These are phyloP conservation scores for Ambrosia trifida DNA, from an alignment of 129 eudicot genomes.

Conservation along the genomic window DNA sequence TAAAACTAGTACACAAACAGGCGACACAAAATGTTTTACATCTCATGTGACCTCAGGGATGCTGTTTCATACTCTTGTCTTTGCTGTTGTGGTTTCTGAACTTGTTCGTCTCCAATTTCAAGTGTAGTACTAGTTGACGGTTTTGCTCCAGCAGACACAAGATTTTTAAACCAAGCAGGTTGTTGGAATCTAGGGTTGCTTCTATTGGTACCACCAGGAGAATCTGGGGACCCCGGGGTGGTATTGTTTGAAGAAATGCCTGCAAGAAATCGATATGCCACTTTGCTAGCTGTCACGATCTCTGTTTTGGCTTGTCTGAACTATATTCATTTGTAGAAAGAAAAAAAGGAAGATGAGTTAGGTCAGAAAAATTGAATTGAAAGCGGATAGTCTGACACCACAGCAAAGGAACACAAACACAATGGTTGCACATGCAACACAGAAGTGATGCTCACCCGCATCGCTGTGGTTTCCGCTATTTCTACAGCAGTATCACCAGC, in stretches of 20 bases:
- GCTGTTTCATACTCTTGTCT: slow-evolving; percentile 42
- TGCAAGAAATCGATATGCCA: slow-evolving; percentile 80
- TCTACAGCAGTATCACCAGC: slow-evolving; percentile 99
- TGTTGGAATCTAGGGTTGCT: slow-evolving; percentile 67
- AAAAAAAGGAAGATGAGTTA: neutral
- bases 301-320: slow-evolving; percentile 95
- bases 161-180: slow-evolving; percentile 79
- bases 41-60: slow-evolving; percentile 30
- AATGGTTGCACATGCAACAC: neutral
- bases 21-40: slow-evolving; percentile 18
- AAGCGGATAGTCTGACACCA: neutral
- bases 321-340: slow-evolving; percentile 42
- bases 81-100: slow-evolving; percentile 33
- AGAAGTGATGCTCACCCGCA: slow-evolving; percentile 52
- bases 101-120: slow-evolving; percentile 43
- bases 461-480: slow-evolving; percentile 90
- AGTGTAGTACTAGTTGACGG: slow-evolving; percentile 67
- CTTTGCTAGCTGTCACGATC: slow-evolving; percentile 92
- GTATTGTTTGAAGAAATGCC: slow-evolving; percentile 65
- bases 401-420: neutral
- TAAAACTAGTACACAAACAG: slow-evolving; percentile 32
- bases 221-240: slow-evolving; percentile 41
- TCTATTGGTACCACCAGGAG: slow-evolving; percentile 47
- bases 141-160: slow-evolving; percentile 69
- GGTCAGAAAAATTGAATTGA: slow-evolving; percentile 1